A percentile compares a stretch with the other conserved stretches of the same genome.
Conservation (phyloP, 108 stramenopile genomes). For the Skeletonema potamos region DNA sequence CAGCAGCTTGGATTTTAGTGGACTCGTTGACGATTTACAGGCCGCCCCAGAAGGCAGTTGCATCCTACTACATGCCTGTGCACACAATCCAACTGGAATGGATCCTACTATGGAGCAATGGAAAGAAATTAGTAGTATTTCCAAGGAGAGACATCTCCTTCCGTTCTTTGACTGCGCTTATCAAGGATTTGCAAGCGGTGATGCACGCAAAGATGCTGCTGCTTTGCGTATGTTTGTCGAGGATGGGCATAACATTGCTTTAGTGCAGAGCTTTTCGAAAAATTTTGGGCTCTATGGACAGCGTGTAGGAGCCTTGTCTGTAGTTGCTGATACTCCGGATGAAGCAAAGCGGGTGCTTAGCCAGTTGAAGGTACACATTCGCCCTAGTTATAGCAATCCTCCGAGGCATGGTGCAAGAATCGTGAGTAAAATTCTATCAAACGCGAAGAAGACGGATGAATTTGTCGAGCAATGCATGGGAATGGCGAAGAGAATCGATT, state of each 20-base stretch:
- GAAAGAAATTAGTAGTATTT: slow-evolving; percentile 83
- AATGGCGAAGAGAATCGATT: slow-evolving; percentile 97
- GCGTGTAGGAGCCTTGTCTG: slow-evolving; percentile 92
- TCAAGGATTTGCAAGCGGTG: slow-evolving; percentile 97
- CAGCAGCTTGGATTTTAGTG: slow-evolving; percentile 84
- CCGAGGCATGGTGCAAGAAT: slow-evolving; percentile 96
- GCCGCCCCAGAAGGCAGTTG: slow-evolving; percentile 83
- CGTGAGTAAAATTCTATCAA: slow-evolving; percentile 87
- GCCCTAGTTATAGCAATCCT: slow-evolving; percentile 99
- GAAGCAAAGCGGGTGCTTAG: slow-evolving; percentile 92
- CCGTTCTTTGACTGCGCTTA: slow-evolving; percentile 99
- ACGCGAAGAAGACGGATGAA: slow-evolving; percentile 74
- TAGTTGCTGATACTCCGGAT: slow-evolving; percentile 83
- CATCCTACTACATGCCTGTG: slow-evolving; percentile 98
- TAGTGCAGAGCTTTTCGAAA: slow-evolving; percentile 97
- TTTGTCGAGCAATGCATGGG: slow-evolving; percentile 92
- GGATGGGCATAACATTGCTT: slow-evolving; percentile 92
- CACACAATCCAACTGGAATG: slow-evolving; percentile 98
- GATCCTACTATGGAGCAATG: slow-evolving; percentile 98
- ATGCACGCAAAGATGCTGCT: slow-evolving; percentile 91
- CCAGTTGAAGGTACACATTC: slow-evolving; percentile 95
- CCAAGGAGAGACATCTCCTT: slow-evolving; percentile 79
- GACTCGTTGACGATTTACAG: slow-evolving; percentile 86
- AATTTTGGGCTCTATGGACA: slow-evolving; percentile 99
- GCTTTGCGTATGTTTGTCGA: slow-evolving; percentile 96